These are phyloP conservation scores for Penicillium desertorum DNA, from an alignment of 495 filamentous ascomycete genomes.

Conservation along the genomic window DNA sequence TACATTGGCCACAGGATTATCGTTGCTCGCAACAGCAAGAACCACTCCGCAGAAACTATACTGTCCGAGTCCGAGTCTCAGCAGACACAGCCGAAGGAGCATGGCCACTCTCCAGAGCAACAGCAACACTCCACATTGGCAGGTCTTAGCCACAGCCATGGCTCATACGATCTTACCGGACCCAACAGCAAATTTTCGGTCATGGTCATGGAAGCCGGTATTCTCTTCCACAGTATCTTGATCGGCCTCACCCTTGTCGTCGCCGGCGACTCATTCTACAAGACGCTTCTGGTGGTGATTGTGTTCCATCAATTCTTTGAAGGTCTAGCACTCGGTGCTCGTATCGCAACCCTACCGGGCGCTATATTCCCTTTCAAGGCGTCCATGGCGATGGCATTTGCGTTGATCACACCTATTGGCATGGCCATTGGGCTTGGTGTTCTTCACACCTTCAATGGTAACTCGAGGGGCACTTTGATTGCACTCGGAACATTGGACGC, in stretches of 20 bases:
- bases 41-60: neutral
- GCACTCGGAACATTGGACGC: slow-evolving; percentile 46
- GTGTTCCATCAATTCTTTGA: slow-evolving; percentile 69
- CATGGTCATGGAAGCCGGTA: slow-evolving; percentile 65
- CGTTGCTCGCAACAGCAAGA: slow-evolving; percentile 20
- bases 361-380: slow-evolving; percentile 38
- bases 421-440: slow-evolving; percentile 49
- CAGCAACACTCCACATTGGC: slow-evolving; percentile 19
- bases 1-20: slow-evolving; percentile 55
- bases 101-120: slow-evolving; percentile 2
- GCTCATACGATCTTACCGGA: slow-evolving; percentile 25
- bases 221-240: slow-evolving; percentile 67
- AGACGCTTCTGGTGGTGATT: slow-evolving; percentile 71
- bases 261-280: slow-evolving; percentile 52
- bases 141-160: slow-evolving; percentile 34
- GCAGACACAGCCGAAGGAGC: slow-evolving; percentile 7
- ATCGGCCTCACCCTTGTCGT: slow-evolving; percentile 41
- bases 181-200: slow-evolving; percentile 56
- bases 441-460: slow-evolving; percentile 42
- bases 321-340: slow-evolving; percentile 69
- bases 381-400: slow-evolving; percentile 37
- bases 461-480: slow-evolving; percentile 37
- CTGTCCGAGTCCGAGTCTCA: slow-evolving; percentile 4
- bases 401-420: slow-evolving; percentile 45
- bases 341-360: slow-evolving; percentile 69